Evolutionary conservation across 169 alveolate species (phyloP).

Genomic region (Perkinsus marinus): DNA sequence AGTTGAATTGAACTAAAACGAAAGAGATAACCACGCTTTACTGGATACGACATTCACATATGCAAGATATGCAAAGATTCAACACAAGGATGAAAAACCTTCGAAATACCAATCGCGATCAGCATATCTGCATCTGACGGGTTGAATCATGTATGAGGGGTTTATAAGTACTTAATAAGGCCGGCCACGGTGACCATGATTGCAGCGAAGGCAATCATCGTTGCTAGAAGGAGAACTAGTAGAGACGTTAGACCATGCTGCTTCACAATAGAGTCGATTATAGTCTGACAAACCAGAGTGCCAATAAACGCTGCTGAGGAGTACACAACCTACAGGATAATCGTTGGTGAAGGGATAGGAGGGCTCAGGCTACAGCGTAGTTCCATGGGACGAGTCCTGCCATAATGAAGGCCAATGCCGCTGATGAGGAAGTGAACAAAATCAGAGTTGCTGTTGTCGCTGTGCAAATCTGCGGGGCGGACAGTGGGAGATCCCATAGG

Average conservation of each 20-base stretch:
- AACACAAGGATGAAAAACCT: neutral
- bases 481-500: neutral
- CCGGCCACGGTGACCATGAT: neutral
- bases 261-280: slow-evolving; percentile 4
- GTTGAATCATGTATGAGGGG: neutral
- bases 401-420: slow-evolving; percentile 10
- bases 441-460: slow-evolving; percentile 18
- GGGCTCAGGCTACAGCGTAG: neutral
- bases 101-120: neutral
- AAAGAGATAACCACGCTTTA: too few species aligned
- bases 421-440: slow-evolving; percentile 14
- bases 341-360: neutral
- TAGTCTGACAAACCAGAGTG: slow-evolving; percentile 11
- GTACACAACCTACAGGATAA: neutral
- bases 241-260: neutral
- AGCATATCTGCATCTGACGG: neutral
- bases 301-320: slow-evolving; percentile 11
- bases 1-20: too few species aligned
- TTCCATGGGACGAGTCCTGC: slow-evolving; percentile 10
- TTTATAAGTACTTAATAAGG: neutral
- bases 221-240: neutral
- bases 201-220: neutral
- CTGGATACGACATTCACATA: too few species aligned
- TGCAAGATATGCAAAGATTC: neutral
- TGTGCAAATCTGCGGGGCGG: slow-evolving; percentile 11